phyloP scores from a whole-genome alignment of 805 yeast species.

The Candida qinlingensis region DNA sequence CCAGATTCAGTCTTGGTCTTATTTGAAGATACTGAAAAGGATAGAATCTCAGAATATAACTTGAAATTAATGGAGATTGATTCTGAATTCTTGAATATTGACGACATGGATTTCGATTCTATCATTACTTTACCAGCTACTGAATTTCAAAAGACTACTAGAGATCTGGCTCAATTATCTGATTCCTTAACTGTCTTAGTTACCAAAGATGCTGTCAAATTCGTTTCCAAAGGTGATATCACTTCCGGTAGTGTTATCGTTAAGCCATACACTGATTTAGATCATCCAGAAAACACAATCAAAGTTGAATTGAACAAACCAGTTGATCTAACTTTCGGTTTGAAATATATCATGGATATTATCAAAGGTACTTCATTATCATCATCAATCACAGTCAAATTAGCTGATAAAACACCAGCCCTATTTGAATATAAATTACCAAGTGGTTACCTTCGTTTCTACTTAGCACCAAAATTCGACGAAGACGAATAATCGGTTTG shows the following conservation, averaged over 20 bases:
- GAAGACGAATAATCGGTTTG: slow-evolving; percentile 59
- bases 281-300: slow-evolving; percentile 69
- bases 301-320: slow-evolving; percentile 79
- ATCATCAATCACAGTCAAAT: slow-evolving; percentile 69
- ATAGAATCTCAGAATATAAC: slow-evolving; percentile 86
- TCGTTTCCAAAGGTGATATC: slow-evolving; percentile 85
- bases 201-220: slow-evolving; percentile 88
- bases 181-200: slow-evolving; percentile 84
- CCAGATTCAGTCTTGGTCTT: slow-evolving; percentile 76
- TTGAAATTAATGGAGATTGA: slow-evolving; percentile 95
- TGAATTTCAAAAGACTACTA: slow-evolving; percentile 84
- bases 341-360: slow-evolving; percentile 85
- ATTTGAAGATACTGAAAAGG: slow-evolving; percentile 88
- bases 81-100: slow-evolving; percentile 88
- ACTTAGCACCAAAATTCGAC: slow-evolving; percentile 95
- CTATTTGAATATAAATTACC: slow-evolving; percentile 86
- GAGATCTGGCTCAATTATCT: slow-evolving; percentile 81
- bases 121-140: slow-evolving; percentile 80
- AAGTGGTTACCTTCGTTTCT: slow-evolving; percentile 91
- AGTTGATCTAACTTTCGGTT: slow-evolving; percentile 84
- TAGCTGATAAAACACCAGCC: slow-evolving; percentile 91
- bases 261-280: slow-evolving; percentile 80
- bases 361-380: slow-evolving; percentile 86
- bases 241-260: slow-evolving; percentile 84
- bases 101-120: slow-evolving; percentile 88